phyloP scores from a whole-genome alignment of 2,329 filamentous ascomycete species.

The Fusarium pilosicola region DNA sequence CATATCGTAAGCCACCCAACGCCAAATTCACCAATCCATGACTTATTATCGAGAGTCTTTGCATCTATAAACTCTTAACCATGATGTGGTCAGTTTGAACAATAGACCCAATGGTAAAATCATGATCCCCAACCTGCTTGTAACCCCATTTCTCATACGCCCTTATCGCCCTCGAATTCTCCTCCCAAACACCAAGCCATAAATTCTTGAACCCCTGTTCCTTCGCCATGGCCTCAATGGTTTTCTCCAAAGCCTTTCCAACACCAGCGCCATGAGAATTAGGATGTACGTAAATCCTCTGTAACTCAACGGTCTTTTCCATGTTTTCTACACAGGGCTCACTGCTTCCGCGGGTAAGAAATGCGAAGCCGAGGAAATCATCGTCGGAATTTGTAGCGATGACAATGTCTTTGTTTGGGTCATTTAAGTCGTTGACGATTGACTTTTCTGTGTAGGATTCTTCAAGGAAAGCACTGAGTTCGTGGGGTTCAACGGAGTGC shows the following conservation, averaged over 20 bases:
- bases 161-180: conserved; percentile 52
- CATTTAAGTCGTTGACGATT: conserved; percentile 36
- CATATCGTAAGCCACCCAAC: no score
- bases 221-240: conserved; percentile 48
- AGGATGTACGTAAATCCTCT: conserved; percentile 54
- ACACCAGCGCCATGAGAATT: conserved; percentile 52
- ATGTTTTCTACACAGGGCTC: conserved; percentile 52
- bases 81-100: conserved; percentile 57
- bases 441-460: conserved; percentile 52
- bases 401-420: conserved; percentile 42
- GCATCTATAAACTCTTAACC: conserved; percentile 43
- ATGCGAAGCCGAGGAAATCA: conserved; percentile 53
- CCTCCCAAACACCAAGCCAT: conserved; percentile 61
- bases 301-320: conserved; percentile 51
- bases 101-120: conserved; percentile 54
- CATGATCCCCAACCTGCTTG: conserved; percentile 51
- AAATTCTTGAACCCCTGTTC: conserved; percentile 51
- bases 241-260: conserved; percentile 47
- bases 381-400: conserved; percentile 32
- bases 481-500: conserved; percentile 51
- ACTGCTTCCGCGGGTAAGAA: conserved; percentile 49
- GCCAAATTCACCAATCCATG: neutral
- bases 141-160: conserved; percentile 57
- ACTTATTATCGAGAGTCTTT: no score
- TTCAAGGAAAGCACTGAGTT: conserved; percentile 52